Evolutionary conservation across 2,329 filamentous ascomycete genomes (phyloP), one percentile per base, ranked within the genome.

Genomic region (Aspergillus fructus): DNA sequence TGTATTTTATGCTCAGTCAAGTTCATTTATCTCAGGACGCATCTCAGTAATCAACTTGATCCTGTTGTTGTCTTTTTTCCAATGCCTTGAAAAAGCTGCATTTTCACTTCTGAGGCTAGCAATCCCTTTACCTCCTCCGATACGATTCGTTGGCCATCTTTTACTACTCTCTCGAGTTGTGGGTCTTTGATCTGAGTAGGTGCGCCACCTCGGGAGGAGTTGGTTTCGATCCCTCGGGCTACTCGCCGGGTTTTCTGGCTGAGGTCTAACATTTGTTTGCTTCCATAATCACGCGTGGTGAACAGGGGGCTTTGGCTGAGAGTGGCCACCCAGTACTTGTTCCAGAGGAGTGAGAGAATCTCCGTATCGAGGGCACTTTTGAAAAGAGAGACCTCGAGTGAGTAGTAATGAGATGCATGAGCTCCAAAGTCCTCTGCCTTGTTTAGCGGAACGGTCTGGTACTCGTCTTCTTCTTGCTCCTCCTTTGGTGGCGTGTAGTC

Each of bases 371-470:
- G 87, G 0, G 89, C 89, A 62, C 90, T 94, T 79, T 97, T 97
- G 83, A 91, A 99, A 76, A 96, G 91, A 33, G 91, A 91, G 13
- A 97, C 90, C 60, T 96, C 90, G 5, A 99, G 83, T 13, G 89
- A 83, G 76, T 99, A 99, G 79, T 99, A 99, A 55, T 89, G 87
- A 72, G 85, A 90, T 13, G 90, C 88, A 72, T 99, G 93, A 0
- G 93, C 93, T 60, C 94, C 94, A 71, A 97, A 99, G 72, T 99
- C 94, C 68, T 94, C 90, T 9, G 91, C 91, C 77, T 99, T 99
- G 62, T 87, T 88, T n/a, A 96, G 82, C 1, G 94, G 94, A 49
- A 99, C 94, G 1, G 71, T 72, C 67, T 74, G 72, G 67, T 78
- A 77, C 41, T 74, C 76, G 57, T 79, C 76, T 45, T 77, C 75